Conservation (phyloP, 139 green algal genomes). For the Tetratostichococcus sp. region DNA sequence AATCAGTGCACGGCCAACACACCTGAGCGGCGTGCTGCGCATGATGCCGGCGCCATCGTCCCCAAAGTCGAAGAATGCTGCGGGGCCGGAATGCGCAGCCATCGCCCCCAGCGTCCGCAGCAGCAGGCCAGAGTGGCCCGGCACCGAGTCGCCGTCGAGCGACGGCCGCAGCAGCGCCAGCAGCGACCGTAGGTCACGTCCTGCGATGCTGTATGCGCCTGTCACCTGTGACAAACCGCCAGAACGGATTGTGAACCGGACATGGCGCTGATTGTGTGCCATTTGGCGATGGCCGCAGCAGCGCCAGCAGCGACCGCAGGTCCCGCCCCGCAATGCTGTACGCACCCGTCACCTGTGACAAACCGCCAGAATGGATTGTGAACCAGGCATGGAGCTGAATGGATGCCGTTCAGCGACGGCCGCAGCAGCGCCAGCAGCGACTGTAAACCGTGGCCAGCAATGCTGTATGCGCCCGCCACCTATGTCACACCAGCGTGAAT, state of each 20-base stretch:
- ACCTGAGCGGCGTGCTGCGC: slow-evolving; percentile 14
- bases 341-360: slow-evolving; percentile 21
- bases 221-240: background rate
- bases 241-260: too few relatives aligned
- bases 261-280: background rate
- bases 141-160: background rate
- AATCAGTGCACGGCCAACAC: too few relatives aligned
- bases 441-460: too few relatives aligned
- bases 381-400: too few relatives aligned
- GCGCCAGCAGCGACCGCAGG: slow-evolving; percentile 26
- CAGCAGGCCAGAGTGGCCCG: slow-evolving; percentile 9
- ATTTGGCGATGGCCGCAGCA: slow-evolving; percentile 17
- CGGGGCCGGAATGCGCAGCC: slow-evolving; percentile 24
- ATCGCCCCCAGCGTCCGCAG: slow-evolving; percentile 25
- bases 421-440: too few relatives aligned
- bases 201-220: slow-evolving; percentile 41
- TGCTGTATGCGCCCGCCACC: too few relatives aligned
- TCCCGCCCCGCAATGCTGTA: slow-evolving; percentile 42
- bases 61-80: slow-evolving; percentile 39
- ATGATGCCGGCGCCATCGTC: slow-evolving; percentile 16
- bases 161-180: slow-evolving; percentile 26
- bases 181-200: slow-evolving; percentile 26
- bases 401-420: too few relatives aligned
- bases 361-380: too few relatives aligned
- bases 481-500: too few relatives aligned